phyloP scores from a whole-genome alignment of 441 rosid species.

The Corymbia citriodora region DNA sequence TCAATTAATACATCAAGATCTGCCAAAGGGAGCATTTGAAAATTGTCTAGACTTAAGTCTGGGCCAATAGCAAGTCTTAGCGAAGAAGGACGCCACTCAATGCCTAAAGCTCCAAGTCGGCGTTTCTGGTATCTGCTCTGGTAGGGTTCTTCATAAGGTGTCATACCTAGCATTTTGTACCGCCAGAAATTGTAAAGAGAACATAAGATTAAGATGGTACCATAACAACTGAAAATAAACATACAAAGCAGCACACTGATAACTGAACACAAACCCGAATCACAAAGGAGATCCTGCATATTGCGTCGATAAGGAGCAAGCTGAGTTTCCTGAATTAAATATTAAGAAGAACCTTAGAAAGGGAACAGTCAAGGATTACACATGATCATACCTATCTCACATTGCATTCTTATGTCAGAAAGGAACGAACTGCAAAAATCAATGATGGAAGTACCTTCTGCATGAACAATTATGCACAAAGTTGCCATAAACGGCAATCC shows the following conservation, averaged over 20 bases:
- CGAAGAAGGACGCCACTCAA: conserved; percentile 88
- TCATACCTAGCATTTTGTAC: conserved; percentile 56
- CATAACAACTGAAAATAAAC: conserved; percentile 5
- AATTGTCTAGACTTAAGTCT: conserved; percentile 79
- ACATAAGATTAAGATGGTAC: conserved; percentile 2
- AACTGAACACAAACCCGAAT: conserved; percentile 55
- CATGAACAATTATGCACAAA: not conserved
- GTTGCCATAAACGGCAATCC: not conserved
- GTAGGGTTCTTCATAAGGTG: conserved; percentile 93
- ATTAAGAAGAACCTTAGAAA: conserved; percentile 1
- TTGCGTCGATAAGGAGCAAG: conserved; percentile 84
- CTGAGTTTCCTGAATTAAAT: conserved; percentile 88
- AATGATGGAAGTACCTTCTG: not conserved
- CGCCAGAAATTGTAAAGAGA: conserved; percentile 7
- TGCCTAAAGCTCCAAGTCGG: conserved; percentile 87
- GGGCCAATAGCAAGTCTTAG: conserved; percentile 82
- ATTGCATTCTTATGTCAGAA: not conserved
- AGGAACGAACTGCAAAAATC: not conserved
- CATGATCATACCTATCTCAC: not conserved
- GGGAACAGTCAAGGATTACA: not conserved
- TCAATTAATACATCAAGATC: conserved; percentile 72
- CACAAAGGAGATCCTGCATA: conserved; percentile 97
- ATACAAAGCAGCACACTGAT: conserved; percentile 9
- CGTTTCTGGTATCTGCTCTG: conserved; percentile 96
- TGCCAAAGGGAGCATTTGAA: conserved; percentile 81